Percentiles rank a stretch among this genome's conserved stretches.
phyloP scores from a whole-genome alignment of 2,329 filamentous ascomycete species.

The Talaromyces funiculosus region DNA sequence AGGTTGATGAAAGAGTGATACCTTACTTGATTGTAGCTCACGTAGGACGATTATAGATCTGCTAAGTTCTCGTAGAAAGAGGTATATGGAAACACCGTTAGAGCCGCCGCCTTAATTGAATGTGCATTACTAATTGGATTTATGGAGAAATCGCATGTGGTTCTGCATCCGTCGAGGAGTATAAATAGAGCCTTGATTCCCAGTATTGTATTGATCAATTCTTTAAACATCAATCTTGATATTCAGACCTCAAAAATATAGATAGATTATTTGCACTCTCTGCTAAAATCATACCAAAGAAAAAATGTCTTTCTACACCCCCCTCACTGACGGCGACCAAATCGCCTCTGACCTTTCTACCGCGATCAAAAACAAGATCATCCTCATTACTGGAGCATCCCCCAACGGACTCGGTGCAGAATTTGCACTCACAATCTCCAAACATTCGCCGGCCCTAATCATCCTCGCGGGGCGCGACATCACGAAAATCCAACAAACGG shows the following conservation, averaged over 20 bases:
- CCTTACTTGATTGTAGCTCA: background rate
- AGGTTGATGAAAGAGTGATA: background rate
- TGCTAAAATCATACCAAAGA: too few species aligned
- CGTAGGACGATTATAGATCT: background rate
- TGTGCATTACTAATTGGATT: background rate
- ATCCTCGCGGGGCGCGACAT: conserved; percentile 38
- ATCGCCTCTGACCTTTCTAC: conserved; percentile 19
- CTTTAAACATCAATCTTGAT: background rate
- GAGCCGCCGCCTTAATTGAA: background rate
- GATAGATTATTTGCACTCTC: too few species aligned
- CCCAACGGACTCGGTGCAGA: conserved; percentile 33
- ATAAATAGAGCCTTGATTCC: background rate
- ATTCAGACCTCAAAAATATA: background rate
- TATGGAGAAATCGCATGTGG: background rate
- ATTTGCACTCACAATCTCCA: conserved; percentile 32
- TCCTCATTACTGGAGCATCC: conserved; percentile 41
- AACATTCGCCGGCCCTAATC: conserved; percentile 27
- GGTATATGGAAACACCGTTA: background rate
- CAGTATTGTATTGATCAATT: background rate
- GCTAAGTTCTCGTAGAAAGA: background rate
- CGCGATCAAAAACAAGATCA: conserved; percentile 23
- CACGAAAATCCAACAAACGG: conserved; percentile 29
- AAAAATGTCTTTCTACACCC: conserved; percentile 6
- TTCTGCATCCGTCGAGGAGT: too few species aligned
- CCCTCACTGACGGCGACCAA: conserved; percentile 16